These are phyloP conservation scores for Sonneratia alba DNA, from an alignment of 345 rosid species.

Conservation along the genomic window DNA sequence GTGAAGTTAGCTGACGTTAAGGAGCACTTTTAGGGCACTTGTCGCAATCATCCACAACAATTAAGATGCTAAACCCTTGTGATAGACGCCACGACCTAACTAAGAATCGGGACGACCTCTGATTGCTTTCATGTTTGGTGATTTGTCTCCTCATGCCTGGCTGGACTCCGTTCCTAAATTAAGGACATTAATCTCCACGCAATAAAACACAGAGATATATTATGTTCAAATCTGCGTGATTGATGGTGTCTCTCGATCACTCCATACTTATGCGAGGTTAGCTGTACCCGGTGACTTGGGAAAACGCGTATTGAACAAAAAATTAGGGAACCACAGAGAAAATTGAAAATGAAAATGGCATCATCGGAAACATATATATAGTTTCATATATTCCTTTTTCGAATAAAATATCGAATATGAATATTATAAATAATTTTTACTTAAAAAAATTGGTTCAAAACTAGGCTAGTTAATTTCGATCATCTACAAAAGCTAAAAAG, in stretches of 20 bases:
- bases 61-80: background rate
- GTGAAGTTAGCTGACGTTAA: background rate
- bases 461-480: too few species aligned
- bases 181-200: background rate
- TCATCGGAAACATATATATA: too few species aligned
- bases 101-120: background rate
- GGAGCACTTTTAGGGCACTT: background rate
- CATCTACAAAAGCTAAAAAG: too few species aligned
- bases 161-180: background rate
- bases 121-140: background rate
- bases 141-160: background rate
- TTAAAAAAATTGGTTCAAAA: too few species aligned
- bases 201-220: too few species aligned
- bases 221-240: background rate
- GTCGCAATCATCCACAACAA: background rate
- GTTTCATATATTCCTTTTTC: too few species aligned
- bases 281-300: background rate
- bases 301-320: slow-evolving; percentile 1
- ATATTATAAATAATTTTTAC: too few species aligned
- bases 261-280: background rate
- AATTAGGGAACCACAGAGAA: background rate
- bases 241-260: background rate
- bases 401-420: too few species aligned
- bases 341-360: too few species aligned
- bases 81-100: background rate